Evolutionary conservation across 176 grass and related monocot genomes (phyloP), one percentile per base, ranked within the genome.

Genomic region (Bolboschoenus planiculmis): DNA sequence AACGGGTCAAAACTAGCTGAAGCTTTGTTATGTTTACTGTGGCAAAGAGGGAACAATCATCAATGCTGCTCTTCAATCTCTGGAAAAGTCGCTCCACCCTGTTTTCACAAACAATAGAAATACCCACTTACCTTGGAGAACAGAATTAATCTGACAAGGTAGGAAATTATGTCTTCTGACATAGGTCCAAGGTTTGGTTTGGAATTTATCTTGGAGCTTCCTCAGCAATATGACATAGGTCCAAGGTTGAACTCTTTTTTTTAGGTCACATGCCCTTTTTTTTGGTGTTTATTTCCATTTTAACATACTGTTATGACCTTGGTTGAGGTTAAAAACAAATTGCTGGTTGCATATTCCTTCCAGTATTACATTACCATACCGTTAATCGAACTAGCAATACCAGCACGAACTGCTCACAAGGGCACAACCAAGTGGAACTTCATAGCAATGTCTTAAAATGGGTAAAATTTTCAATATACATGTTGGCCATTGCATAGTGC

Each of bases 21-120:
- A 93, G 84, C 84, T 98, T 92, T 87, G 87, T 90, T 43, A 98
- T 87, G 71, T 74, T 88, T 85, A 98, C 89, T 86, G 90, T 93
- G 34, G 94, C 88, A 78, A 91, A 85, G 85, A 98, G 87, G 77
- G 95, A 94, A 83, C 34, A 18, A 62, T 86, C 83, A 54, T 27
- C 15, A 43, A 94, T 91, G 80, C 95, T 98, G 0, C 81, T 87
- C 71, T 88, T 94, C 29, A 98, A 80, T 56, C 89, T 84, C 77
- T 79, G 70, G 68, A 95, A 98, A 77, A 98, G 83, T 67, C 85
- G 92, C 81, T 95, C 95, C 72, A 95, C 95, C 95, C 95, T 97
- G 86, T 83, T 77, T 42, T 27, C 58, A 62, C 46, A 65, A 83
- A 40, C 29, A 83, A 65, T 56, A n/a, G 88, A 5, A 60, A 58